A percentile compares a stretch with the other conserved stretches of the same genome.
Evolutionary conservation across 1,139 yeast genomes (phyloP).

Genomic region (Blastobotrys proliferans): DNA sequence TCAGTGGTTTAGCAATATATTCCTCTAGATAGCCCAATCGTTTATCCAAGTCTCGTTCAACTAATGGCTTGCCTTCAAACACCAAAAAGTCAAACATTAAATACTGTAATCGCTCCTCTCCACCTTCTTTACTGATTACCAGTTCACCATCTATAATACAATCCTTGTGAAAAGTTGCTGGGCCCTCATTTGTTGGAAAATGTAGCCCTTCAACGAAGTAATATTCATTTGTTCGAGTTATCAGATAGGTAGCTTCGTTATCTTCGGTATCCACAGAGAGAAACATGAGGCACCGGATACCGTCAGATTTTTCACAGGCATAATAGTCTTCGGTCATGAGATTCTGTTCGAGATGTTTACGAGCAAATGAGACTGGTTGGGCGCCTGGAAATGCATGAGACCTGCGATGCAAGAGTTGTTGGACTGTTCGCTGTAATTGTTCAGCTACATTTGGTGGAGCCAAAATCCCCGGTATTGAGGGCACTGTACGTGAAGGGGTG

Average conservation of each 20-base stretch:
- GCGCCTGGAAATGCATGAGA: conserved; percentile 66
- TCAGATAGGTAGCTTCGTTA: conserved; percentile 51
- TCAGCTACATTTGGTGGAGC: conserved; percentile 69
- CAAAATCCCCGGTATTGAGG: conserved; percentile 76
- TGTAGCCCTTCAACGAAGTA: conserved; percentile 77
- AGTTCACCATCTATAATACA: conserved; percentile 92
- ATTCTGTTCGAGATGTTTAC: conserved; percentile 63
- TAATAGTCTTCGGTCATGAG: conserved; percentile 56
- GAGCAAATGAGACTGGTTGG: conserved; percentile 89
- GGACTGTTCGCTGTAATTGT: conserved; percentile 65
- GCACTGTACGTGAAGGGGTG: conserved; percentile 47
- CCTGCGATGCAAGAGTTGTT: conserved; percentile 53
- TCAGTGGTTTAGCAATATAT: conserved; percentile 77
- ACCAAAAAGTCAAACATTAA: conserved; percentile 90
- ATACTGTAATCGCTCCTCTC: conserved; percentile 62
- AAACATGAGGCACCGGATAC: conserved; percentile 77
- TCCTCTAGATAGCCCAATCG: conserved; percentile 85
- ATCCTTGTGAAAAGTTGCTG: conserved; percentile 69
- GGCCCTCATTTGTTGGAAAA: conserved; percentile 56
- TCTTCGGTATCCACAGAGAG: conserved; percentile 47
- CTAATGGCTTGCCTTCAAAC: conserved; percentile 67
- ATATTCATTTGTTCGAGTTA: conserved; percentile 86
- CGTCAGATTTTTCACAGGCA: conserved; percentile 96
- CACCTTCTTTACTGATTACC: conserved; percentile 46
- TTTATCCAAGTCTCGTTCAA: conserved; percentile 67